phyloP scores from a whole-genome alignment of 768 basidiomycete genomes.

The Phlegmacium glaucopus region DNA sequence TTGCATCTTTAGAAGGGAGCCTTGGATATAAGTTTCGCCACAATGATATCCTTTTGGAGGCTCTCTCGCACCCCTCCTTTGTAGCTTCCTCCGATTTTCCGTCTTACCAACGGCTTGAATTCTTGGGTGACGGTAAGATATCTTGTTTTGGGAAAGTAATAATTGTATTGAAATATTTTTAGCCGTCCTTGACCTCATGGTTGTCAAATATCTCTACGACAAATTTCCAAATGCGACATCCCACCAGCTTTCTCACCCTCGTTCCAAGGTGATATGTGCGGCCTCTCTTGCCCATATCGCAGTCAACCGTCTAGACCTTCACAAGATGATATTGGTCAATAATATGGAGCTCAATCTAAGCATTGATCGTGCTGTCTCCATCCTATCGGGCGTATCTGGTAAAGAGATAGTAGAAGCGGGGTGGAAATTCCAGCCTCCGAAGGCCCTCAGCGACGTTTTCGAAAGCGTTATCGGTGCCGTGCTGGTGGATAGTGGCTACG shows the following conservation, averaged over 20 bases:
- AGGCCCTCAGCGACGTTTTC: conserved; percentile 79
- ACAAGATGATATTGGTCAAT: conserved; percentile 69
- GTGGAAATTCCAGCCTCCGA: conserved; percentile 86
- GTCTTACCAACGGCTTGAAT: conserved; percentile 86
- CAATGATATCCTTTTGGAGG: conserved; percentile 65
- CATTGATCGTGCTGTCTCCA: conserved; percentile 56
- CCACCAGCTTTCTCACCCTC: conserved; percentile 70
- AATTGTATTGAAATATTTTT: conserved; percentile 6
- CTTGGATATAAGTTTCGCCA: conserved; percentile 71
- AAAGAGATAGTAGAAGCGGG: conserved; percentile 63
- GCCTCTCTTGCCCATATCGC: conserved; percentile 68
- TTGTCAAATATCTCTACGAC: conserved; percentile 67
- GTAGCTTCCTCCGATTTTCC: conserved; percentile 36
- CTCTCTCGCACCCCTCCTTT: conserved; percentile 85
- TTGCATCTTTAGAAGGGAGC: conserved; percentile 51
- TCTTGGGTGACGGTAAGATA: conserved; percentile 80
- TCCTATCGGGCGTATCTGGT: conserved; percentile 51
- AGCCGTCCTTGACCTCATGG: conserved; percentile 73
- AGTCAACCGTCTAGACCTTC: conserved; percentile 60
- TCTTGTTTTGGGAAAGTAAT: conserved; percentile 2
- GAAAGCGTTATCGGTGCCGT: conserved; percentile 85
- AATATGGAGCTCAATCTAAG: conserved; percentile 64
- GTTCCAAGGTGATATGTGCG: conserved; percentile 69
- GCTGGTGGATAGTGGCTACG: conserved; percentile 73
- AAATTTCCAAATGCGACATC: conserved; percentile 73